Evolutionary conservation across 2,329 filamentous ascomycete species (phyloP).

Genomic region (Shiraia bambusicola): DNA sequence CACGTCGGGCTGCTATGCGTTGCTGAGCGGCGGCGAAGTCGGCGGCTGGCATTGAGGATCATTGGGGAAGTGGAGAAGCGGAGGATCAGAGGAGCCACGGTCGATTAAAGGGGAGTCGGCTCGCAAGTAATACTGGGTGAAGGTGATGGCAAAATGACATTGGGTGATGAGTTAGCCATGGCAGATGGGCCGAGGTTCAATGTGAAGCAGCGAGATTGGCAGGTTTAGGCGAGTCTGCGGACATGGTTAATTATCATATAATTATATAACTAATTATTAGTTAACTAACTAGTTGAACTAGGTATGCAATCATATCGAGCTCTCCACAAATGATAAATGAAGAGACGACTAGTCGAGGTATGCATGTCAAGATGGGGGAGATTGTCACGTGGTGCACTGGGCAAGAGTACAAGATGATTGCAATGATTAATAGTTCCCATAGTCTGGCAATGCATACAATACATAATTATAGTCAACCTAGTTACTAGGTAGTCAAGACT

Average conservation of each 20-base stretch:
- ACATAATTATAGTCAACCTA: no score
- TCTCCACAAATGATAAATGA: slow-evolving; percentile 3
- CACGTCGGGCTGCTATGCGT: slow-evolving; percentile 78
- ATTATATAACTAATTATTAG: no score
- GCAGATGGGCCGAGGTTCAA: slow-evolving; percentile 32
- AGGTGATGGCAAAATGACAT: slow-evolving; percentile 22
- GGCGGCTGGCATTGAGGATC: slow-evolving; percentile 46
- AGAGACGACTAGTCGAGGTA: not conserved
- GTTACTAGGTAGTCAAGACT: not conserved
- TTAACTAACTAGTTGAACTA: no score
- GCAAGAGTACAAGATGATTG: no score
- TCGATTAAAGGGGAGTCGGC: slow-evolving; percentile 2
- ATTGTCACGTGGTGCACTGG: not conserved
- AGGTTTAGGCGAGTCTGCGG: slow-evolving; percentile 8
- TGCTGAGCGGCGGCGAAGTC: slow-evolving; percentile 89
- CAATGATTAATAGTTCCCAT: no score
- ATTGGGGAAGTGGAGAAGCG: slow-evolving; percentile 13
- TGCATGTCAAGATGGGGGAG: not conserved
- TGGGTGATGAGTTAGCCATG: slow-evolving; percentile 10
- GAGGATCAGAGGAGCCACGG: slow-evolving; percentile 5
- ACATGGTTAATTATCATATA: not conserved
- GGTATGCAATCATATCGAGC: not conserved
- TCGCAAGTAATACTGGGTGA: not conserved
- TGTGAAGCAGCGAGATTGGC: slow-evolving; percentile 3
- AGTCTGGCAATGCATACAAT: not conserved